phyloP scores from a whole-genome alignment of 2,329 filamentous ascomycete species.

The Fusarium ambrosium region DNA sequence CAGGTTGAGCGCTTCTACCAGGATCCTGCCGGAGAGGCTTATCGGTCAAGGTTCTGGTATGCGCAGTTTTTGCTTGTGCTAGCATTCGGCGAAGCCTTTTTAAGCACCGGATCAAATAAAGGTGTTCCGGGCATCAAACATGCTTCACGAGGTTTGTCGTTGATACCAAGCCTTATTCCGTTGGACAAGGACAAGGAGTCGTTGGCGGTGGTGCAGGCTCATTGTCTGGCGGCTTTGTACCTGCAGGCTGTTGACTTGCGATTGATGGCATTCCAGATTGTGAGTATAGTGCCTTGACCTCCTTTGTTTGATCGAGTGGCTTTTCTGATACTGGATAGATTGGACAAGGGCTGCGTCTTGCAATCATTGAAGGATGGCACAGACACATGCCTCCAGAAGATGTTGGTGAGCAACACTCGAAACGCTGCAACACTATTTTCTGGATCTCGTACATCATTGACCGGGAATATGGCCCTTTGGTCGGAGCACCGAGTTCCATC shows the following conservation, averaged over 20 bases:
- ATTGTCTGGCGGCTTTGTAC: background rate
- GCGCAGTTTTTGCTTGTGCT: constrained; percentile 8
- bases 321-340: constrained; percentile 1
- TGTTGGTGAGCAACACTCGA: constrained; percentile 3
- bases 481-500: constrained; percentile 16
- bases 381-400: constrained; percentile 18
- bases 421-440: constrained; percentile 15
- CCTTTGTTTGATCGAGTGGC: background rate
- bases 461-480: constrained; percentile 12
- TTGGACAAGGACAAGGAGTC: background rate
- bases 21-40: background rate
- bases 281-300: background rate
- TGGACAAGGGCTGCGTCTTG: constrained; percentile 10
- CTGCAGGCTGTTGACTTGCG: background rate
- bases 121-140: constrained; percentile 6
- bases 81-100: constrained; percentile 4
- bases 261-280: constrained; percentile 6
- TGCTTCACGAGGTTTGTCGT: constrained; percentile 6
- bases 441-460: constrained; percentile 20
- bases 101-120: background rate
- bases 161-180: constrained; percentile 13
- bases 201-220: background rate
- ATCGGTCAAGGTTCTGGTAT: constrained; percentile 7
- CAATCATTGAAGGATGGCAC: constrained; percentile 17
- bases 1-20: constrained; percentile 17